Base-by-base conservation (phyloP, 2,329 filamentous ascomycete species). In the Zasmidium cellare region DNA sequence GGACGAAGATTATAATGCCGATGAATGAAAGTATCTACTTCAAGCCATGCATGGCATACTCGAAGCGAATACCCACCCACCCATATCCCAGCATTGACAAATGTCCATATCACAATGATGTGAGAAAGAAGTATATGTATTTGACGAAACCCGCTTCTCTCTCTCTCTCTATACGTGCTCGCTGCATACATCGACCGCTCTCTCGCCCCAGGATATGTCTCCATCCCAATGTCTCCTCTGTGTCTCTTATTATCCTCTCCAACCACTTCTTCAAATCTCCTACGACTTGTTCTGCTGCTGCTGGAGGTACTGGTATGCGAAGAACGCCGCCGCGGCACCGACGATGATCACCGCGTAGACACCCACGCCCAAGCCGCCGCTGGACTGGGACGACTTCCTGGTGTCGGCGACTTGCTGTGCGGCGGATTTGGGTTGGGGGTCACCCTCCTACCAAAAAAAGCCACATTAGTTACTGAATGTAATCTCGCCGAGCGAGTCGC, bases 261-360 rank as follows among this genome's bases (percentile, higher is more conserved):
- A 28, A 28, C 25, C 25, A 16, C 25, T 44, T 16, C 31, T n/a
- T 2, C n/a, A n/a, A 28, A 12, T 3, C 28, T 44, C 46, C 59
- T 66, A 70, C 60, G 65, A 64, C 65, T 69, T 72, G 59, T 69
- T 62, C 58, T 67, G 58, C 52, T 82, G 77, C 74, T 82, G 78
- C 80, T 93, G 87, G 69, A 96, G 76, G 81, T 94, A 96, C 77
- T 92, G 88, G 83, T 93, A 97, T 69, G 84, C 90, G 68, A 84
- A 84, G 79, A 91, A 97, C 63, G 90, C 91, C 62, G 86, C 75
- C 50, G 86, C 81, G 66, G 88, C 92, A 69, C 91, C 91, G 65
- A 93, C 73, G 67, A 96, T 80, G 69, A 97, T 76, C 67, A 96
- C 68, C 59, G 87, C 89, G 79, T 97, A 97, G 68, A 96, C 81